Evolutionary conservation across 768 basidiomycete genomes (phyloP).

Genomic region (Thelephora ganbajun): DNA sequence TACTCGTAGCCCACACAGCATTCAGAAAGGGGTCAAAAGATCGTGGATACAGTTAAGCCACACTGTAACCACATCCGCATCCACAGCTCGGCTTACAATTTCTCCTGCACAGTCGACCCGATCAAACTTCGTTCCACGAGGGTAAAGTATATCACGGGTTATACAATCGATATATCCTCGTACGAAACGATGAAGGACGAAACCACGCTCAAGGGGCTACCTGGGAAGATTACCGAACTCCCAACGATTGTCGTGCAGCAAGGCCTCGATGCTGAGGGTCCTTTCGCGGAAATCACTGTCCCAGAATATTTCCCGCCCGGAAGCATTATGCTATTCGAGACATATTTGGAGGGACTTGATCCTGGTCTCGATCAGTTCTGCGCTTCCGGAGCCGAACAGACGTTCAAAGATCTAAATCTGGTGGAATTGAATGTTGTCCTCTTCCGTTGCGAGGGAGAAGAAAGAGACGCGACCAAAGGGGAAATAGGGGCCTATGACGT

Average conservation of each 20-base stretch:
- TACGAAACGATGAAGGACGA: constrained; percentile 38
- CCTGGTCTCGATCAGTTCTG: constrained; percentile 61
- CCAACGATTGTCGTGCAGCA: constrained; percentile 41
- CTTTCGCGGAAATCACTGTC: constrained; percentile 65
- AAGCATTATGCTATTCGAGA: constrained; percentile 86
- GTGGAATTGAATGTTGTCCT: constrained; percentile 83
- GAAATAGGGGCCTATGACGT: constrained; percentile 75
- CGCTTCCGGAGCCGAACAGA: constrained; percentile 51
- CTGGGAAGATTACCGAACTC: constrained; percentile 54
- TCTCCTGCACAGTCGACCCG: constrained; percentile 46
- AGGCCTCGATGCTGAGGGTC: constrained; percentile 50
- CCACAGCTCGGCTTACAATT: background rate
- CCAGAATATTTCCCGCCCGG: constrained; percentile 94
- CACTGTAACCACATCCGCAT: background rate
- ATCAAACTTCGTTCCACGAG: constrained; percentile 72
- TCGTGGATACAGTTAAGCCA: constrained; percentile 59
- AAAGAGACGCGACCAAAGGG: constrained; percentile 75
- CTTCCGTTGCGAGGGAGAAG: constrained; percentile 84
- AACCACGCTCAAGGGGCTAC: constrained; percentile 53
- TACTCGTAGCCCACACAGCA: constrained; percentile 85
- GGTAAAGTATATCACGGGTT: constrained; percentile 72
- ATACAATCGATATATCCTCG: constrained; percentile 53
- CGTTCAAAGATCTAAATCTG: constrained; percentile 59
- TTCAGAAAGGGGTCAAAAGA: constrained; percentile 75
- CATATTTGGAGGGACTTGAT: constrained; percentile 66